Evolutionary conservation across 2,329 filamentous ascomycete genomes (phyloP).

Genomic region (Parastagonospora nodorum): DNA sequence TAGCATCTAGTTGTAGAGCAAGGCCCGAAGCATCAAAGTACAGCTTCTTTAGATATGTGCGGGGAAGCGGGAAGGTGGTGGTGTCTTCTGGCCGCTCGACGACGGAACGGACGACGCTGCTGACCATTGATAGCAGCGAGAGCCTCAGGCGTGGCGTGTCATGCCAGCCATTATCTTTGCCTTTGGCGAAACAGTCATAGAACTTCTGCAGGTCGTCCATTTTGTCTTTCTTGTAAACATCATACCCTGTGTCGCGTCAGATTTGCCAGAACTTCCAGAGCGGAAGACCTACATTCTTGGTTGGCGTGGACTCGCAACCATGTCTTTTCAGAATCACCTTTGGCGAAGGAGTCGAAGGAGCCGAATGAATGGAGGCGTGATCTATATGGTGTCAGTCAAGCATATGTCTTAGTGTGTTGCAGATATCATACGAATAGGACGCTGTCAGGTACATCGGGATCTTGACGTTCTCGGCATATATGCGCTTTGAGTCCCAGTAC

Average conservation of each 20-base stretch:
- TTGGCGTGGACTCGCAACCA: conserved; percentile 9
- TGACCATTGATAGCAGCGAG: too few species aligned
- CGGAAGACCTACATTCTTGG: conserved; percentile 13
- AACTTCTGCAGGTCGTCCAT: conserved; percentile 38
- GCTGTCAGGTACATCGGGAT: conserved; percentile 13
- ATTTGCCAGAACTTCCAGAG: too few species aligned
- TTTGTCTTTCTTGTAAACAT: conserved; percentile 10
- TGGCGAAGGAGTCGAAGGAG: not conserved
- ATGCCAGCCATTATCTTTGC: conserved; percentile 53
- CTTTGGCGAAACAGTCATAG: conserved; percentile 55
- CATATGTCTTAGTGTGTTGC: too few species aligned
- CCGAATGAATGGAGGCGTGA: conserved; percentile 4
- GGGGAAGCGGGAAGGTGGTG: too few species aligned
- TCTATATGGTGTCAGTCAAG: not conserved
- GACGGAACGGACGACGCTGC: too few species aligned
- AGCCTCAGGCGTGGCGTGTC: conserved; percentile 42
- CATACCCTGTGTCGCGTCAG: conserved; percentile 2
- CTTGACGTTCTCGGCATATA: conserved; percentile 13
- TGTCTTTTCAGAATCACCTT: not conserved
- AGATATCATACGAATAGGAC: not conserved
- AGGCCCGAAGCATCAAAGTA: too few species aligned
- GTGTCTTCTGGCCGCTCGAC: too few species aligned
- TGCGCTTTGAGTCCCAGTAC: conserved; percentile 15
- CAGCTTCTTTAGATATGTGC: too few species aligned
- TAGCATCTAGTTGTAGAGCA: too few species aligned